Evolutionary conservation across 164 flowering plant species (phyloP), one percentile per base, ranked within the genome.

Genomic region (Stephania yunnanensis): DNA sequence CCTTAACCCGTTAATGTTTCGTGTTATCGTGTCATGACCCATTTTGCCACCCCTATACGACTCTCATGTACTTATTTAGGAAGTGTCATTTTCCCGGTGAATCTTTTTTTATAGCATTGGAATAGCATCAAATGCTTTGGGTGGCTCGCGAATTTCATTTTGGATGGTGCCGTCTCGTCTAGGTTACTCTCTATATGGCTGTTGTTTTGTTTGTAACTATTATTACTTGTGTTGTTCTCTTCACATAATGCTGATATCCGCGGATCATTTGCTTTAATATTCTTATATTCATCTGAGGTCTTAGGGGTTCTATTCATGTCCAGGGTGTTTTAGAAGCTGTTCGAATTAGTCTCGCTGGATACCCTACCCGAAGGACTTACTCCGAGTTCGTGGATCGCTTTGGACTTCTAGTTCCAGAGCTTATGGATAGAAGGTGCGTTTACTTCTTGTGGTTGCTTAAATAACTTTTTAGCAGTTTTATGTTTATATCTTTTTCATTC

Each of bases 321-420:
- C 83, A 96, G 99, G 99, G 99, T 83, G 98, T 96, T 78, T 71
- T 96, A 64, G 99, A 96, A 84, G 99, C 99, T 75, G 97, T 96
- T 81, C 91, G 99, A n/a, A 96, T 96, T 76, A 96, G 99, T 84
- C 83, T 94, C 82, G 99, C 99, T 13, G 99, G 99, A 53, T 96
- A 96, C 79, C 99, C 99, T 50, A 92, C 99, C 58, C 87, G 99
- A 67, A 92, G 91, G 83, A 90, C 89, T 71, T 96, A 87, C 76
- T 83, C 89, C 45, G 99, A 96, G 81, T 96, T 96, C 89, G 85
- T 90, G 30, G 89, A 96, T 82, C 95, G 99, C 22, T 96, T 92
- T 90, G 98, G 99, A 71, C 81, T 96, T 72, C 77, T 96, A 72
- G 92, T 88, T 73, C 88, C 83, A 29, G 97, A 94, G 52, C 73